Base-by-base conservation (phyloP, 345 rosid species). In the Boechera retrofracta region DNA sequence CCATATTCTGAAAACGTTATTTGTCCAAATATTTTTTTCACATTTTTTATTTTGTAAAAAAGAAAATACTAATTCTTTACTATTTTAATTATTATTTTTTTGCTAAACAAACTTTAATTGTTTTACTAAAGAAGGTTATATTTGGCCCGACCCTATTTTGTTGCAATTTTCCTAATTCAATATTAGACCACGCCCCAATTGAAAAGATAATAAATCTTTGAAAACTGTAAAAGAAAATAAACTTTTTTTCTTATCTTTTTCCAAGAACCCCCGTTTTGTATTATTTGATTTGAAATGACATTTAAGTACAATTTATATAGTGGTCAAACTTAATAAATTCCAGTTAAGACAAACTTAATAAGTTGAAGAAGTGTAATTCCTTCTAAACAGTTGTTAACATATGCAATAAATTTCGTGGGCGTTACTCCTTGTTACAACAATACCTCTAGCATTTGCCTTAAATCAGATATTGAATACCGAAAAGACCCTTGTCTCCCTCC, bases 401-500 rank as follows among this genome's bases (percentile, higher is more conserved):
- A 29, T 13, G 74, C 21, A 69, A 69, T 60, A 38, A 76, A 61
- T 51, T 31, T 32, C 31, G 0, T 10, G 24, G 24, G 57, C 64
- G 80, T 76, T 67, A 69, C 75, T 39, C 12, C 21, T 61, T 54
- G 71, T 69, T 76, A 32, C 75, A 61, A 69, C 70, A 69, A 76
- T 18, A 56, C 41, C 45, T 51, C 21, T 51, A 41, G 13, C 45
- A 32, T 59, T 67, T 58, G 73, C 8, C 66, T 48, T 47, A 38
- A 55, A 29, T 67, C 16, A 49, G 16, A 11, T 5, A 8, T 3
- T 11, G 3, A 41, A 51, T 69, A 79, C 71, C 82, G 26, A 55
- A 56, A 63, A 45, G 1, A 64, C 48, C 82, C 79, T 69, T 54
- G 13, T 2, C 42, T 35, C 7, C 4, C 0, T 48, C 8, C 62